phyloP scores from a whole-genome alignment of 352 stramenopile species.

The Phytopythium oedochilum region DNA sequence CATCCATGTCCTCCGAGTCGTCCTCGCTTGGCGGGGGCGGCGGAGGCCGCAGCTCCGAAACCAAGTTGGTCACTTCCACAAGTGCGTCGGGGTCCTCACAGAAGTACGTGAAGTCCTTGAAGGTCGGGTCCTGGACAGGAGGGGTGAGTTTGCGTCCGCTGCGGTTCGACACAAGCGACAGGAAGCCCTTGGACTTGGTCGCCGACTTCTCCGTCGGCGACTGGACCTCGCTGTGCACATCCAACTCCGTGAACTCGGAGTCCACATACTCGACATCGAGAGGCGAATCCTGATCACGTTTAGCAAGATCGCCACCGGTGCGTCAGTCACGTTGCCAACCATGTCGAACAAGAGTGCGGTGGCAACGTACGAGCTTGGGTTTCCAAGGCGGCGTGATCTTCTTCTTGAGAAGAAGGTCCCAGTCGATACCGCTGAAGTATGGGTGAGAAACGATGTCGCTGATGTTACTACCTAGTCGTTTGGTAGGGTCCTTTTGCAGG shows the following conservation, averaged over 20 bases:
- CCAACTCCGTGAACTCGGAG: slow-evolving; percentile 80
- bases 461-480: slow-evolving; percentile 85
- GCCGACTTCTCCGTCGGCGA: slow-evolving; percentile 80
- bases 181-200: slow-evolving; percentile 72
- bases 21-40: slow-evolving; percentile 38
- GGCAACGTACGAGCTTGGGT: slow-evolving; percentile 45
- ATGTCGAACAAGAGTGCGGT: neutral
- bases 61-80: slow-evolving; percentile 76
- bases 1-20: slow-evolving; percentile 20
- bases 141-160: slow-evolving; percentile 58
- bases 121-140: slow-evolving; percentile 83
- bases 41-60: slow-evolving; percentile 67
- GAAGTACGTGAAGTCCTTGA: slow-evolving; percentile 90
- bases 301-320: neutral
- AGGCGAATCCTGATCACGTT: slow-evolving; percentile 42
- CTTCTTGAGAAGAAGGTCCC: slow-evolving; percentile 82
- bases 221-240: slow-evolving; percentile 77
- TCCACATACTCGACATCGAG: slow-evolving; percentile 87
- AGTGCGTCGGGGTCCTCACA: slow-evolving; percentile 85
- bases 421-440: slow-evolving; percentile 80
- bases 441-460: slow-evolving; percentile 80
- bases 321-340: neutral
- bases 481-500: slow-evolving; percentile 83
- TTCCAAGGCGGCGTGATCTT: slow-evolving; percentile 86
- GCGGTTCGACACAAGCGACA: slow-evolving; percentile 74